A percentile compares a stretch with the other conserved stretches of the same genome.
Conservation (phyloP, 2,329 filamentous ascomycete genomes). For the Cercospora beticola region DNA sequence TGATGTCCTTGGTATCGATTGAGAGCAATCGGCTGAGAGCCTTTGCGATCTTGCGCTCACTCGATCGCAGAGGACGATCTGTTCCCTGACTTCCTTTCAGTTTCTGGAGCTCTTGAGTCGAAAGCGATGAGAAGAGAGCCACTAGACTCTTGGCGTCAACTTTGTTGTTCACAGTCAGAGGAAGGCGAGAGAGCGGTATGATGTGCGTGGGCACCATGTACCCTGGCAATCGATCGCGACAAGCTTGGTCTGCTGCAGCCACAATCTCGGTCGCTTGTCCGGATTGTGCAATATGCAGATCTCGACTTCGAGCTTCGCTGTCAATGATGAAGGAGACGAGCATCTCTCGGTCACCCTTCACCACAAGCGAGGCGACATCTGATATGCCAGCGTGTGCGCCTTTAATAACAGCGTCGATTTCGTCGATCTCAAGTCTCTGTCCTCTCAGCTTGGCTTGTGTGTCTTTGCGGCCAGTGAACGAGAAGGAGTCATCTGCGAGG, state of each 20-base stretch:
- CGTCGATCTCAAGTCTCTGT: slow-evolving; percentile 82
- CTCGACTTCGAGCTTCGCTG: slow-evolving; percentile 23
- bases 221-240: slow-evolving; percentile 66
- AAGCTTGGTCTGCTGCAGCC: slow-evolving; percentile 51
- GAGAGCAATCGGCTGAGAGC: slow-evolving; percentile 57
- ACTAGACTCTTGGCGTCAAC: slow-evolving; percentile 71
- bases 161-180: slow-evolving; percentile 87
- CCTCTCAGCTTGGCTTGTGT: slow-evolving; percentile 91
- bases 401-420: slow-evolving; percentile 83
- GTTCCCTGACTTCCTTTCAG: slow-evolving; percentile 41
- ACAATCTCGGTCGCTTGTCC: slow-evolving; percentile 27
- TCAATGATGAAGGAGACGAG: slow-evolving; percentile 70
- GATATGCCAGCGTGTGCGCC: slow-evolving; percentile 57
- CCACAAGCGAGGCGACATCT: slow-evolving; percentile 75
- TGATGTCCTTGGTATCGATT: slow-evolving; percentile 47
- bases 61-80: slow-evolving; percentile 35
- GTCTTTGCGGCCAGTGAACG: slow-evolving; percentile 84
- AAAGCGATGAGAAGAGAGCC: slow-evolving; percentile 62
- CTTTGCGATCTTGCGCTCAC: slow-evolving; percentile 52
- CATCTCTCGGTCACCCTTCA: slow-evolving; percentile 76
- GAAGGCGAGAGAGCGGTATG: slow-evolving; percentile 68
- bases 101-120: slow-evolving; percentile 60
- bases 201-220: slow-evolving; percentile 94
- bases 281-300: slow-evolving; percentile 40
- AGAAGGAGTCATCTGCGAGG: slow-evolving; percentile 75